These are phyloP conservation scores for Hygrocybe punicea DNA, from an alignment of 768 basidiomycete species.

Conservation along the genomic window DNA sequence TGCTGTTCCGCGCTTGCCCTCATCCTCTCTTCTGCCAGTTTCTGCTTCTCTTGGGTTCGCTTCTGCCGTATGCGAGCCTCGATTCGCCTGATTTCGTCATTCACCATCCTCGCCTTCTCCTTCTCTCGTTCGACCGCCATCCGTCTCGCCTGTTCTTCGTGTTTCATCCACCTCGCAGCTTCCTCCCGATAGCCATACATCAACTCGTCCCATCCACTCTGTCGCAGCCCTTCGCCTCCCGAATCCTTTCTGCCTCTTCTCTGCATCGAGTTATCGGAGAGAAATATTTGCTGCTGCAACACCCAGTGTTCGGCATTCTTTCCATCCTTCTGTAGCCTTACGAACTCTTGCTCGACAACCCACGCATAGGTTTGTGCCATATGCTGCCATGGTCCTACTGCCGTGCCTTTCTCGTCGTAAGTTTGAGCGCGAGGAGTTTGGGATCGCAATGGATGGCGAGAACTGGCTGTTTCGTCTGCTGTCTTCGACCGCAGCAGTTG, in stretches of 20 bases:
- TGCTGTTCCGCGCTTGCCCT: constrained; percentile 13
- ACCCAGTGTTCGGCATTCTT: constrained; percentile 66
- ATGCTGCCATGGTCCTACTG: constrained; percentile 38
- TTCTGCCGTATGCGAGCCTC: constrained; percentile 51
- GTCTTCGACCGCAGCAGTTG: constrained; percentile 2
- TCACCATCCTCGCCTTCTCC: constrained; percentile 44
- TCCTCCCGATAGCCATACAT: constrained; percentile 51
- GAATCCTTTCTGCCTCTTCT: constrained; percentile 11
- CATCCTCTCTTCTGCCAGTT: constrained; percentile 44
- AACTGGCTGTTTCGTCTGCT: neutral
- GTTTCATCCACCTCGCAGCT: constrained; percentile 51
- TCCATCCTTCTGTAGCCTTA: constrained; percentile 41
- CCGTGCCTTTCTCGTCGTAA: constrained; percentile 16
- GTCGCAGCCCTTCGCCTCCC: constrained; percentile 29
- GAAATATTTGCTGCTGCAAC: constrained; percentile 51
- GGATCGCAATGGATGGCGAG: neutral
- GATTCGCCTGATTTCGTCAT: constrained; percentile 54
- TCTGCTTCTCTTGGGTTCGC: constrained; percentile 48
- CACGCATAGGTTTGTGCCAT: constrained; percentile 46
- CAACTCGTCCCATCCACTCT: constrained; percentile 51
- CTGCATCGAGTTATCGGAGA: constrained; percentile 21
- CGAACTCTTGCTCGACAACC: constrained; percentile 53
- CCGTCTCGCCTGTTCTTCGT: constrained; percentile 45
- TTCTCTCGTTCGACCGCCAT: constrained; percentile 46
- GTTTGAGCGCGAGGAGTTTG: neutral